Base-by-base conservation (phyloP, 495 filamentous ascomycete genomes). In the Aeminium ludgeri region DNA sequence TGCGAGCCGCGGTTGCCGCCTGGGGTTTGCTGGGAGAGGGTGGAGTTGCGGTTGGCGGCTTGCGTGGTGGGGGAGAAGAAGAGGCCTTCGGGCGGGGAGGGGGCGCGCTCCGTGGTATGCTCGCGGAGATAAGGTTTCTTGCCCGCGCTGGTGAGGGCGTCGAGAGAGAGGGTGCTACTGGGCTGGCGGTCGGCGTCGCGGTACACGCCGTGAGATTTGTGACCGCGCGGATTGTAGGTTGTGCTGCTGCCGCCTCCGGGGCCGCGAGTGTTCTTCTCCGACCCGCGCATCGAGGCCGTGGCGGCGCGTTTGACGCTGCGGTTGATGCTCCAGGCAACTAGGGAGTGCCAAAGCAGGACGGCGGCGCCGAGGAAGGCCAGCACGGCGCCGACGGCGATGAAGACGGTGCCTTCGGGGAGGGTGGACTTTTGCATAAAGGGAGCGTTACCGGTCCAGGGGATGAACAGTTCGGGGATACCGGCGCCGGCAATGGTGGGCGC, bases 21-120 rank as follows among this genome's bases (percentile, higher is more conserved):
- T 8, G 3, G 23, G 23, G 23, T 25, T 3, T 25, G 23, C 8
- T 25, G 23, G 23, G 23, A 25, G 10, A 38, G 33, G 38, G 29
- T 49, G 17, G 25, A 32, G 30, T 34, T 20, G 43, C 33, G 20
- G 4, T 34, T 20, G 20, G 60, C 65, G n/a, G 59, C 59, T 15
- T 71, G 74, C 0, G 87, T 87, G 1, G 89, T 96, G 0, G 89
- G 89, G 1, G 84, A 93, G 61, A 91, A 97, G 70, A 97, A 97
- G 3, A 97, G 70, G 30, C 72, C 78, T 39, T 65, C 63, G 36
- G 60, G 61, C 11, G 69, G 59, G 51, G 49, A 62, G 53, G 35
- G 65, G 63, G 40, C 36, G 12, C 34, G 35, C 15, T 51, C 38
- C 16, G 33, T 35, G 6, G 32, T 44, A n/a, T 34, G 30, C n/a